Evolutionary conservation across 331 rosid genomes (phyloP).

Genomic region (Arachis monticola): DNA sequence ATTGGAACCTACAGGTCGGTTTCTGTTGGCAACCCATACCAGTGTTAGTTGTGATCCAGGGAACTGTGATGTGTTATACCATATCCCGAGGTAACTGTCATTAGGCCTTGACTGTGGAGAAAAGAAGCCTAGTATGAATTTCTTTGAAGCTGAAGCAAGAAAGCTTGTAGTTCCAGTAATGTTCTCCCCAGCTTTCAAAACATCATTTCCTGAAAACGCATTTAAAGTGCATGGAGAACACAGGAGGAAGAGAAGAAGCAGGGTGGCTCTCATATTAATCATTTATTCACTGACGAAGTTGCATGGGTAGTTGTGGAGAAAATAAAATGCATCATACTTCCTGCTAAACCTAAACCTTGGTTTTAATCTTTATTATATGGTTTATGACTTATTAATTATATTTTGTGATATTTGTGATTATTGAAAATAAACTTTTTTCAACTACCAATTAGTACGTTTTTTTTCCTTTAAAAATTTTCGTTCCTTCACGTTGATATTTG

Average conservation of each 20-base stretch:
- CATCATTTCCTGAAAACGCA: not conserved
- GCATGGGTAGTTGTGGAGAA: no score
- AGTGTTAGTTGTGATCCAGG: not conserved
- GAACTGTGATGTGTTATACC: not conserved
- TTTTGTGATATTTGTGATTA: no score
- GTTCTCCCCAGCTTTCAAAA: not conserved
- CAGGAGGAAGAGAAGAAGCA: not conserved
- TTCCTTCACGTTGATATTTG: no score
- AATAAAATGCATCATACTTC: no score
- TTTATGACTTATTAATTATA: no score
- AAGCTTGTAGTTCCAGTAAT: not conserved
- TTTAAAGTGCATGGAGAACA: not conserved
- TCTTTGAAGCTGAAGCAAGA: slow-evolving; percentile 29
- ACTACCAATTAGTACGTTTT: no score
- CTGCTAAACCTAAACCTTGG: no score
- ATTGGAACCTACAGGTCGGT: slow-evolving; percentile 40
- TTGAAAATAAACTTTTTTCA: no score
- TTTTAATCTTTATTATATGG: no score
- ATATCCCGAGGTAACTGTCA: not conserved
- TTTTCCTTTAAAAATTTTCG: no score
- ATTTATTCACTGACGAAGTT: no score
- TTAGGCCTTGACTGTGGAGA: not conserved
- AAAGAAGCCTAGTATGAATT: slow-evolving; percentile 33
- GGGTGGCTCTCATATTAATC: slow-evolving; percentile 4
- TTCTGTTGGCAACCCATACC: slow-evolving; percentile 72